Base-by-base conservation (phyloP, 257 asterid genomes). In the Lantana camara region DNA sequence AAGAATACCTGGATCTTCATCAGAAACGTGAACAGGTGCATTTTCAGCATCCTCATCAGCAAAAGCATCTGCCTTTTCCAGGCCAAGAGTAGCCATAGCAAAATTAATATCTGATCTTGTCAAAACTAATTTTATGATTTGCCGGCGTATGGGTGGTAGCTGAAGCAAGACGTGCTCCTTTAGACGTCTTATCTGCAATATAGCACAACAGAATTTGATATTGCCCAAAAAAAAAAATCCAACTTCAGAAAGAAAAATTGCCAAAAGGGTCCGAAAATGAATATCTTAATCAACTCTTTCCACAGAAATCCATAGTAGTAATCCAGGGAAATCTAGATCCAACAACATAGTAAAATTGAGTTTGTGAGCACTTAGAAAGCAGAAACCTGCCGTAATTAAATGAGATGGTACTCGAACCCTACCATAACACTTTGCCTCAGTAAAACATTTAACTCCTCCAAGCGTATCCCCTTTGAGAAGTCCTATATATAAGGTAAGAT, bases 351-450 rank as follows among this genome's bases (percentile, higher is more conserved):
- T 5, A 64, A 50, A 57, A 23, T 34, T 55, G 11, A 50, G 22
- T 20, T 60, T 50, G 51, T 48, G 48, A 41, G 70, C 32, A 70
- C 32, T 56, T 19, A 7, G n/a, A 56, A 64, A 40, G 52, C 37
- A 38, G 16, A 21, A 35, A 68, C 49, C 34, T 45, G 37, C 12
- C 27, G 49, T n/a, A 64, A 66, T 58, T n/a, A 4, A 27, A 20
- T 57, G 50, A 24, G 19, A 24, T 45, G 45, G 21, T 67, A 24
- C 40, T 20, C 57, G 60, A 57, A 71, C 38, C 83, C 71, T 64
- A 93, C 99, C 99, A 93, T 93, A 34, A 93, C 84, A 85, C 90
- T 90, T 81, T 90, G 95, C 79, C 75, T 90, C 73, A 93, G 83
- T 47, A 93, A 74, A 61, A 93, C 75, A 84, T 88, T 83, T 75